Percentiles rank a stretch among this genome's conserved stretches.
Evolutionary conservation across 2,329 filamentous ascomycete genomes (phyloP).

Genomic region (Exophiala mesophila): DNA sequence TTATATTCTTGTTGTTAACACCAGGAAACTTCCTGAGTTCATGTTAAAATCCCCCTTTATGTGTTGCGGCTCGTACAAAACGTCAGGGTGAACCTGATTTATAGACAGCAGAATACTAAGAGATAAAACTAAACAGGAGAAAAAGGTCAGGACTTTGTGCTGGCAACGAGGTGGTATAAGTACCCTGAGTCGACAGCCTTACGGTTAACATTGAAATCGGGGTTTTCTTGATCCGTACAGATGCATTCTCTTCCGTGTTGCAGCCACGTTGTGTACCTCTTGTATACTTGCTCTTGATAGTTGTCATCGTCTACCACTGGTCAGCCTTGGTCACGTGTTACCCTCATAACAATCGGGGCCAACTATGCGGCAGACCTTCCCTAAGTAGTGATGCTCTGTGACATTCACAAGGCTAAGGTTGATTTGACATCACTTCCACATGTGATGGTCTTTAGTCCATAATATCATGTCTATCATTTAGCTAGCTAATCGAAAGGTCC

Average conservation of each 20-base stretch:
- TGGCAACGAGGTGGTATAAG: not conserved
- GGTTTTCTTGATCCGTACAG: constrained; percentile 1
- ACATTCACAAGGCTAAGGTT: no score
- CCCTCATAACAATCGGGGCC: constrained; percentile 2
- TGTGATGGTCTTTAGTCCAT: no score
- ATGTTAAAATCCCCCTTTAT: no score
- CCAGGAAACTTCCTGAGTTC: no score
- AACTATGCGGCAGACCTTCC: no score
- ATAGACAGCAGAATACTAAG: constrained; percentile 5
- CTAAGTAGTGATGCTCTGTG: not conserved
- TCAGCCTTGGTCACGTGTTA: constrained; percentile 1
- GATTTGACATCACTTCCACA: no score
- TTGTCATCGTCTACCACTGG: not conserved
- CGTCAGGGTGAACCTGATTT: constrained; percentile 1
- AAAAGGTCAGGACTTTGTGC: constrained; percentile 1
- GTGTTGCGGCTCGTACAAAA: constrained; percentile 5
- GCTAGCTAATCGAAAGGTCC: no score
- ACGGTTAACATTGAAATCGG: constrained; percentile 2
- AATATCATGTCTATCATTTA: no score
- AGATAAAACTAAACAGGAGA: constrained; percentile 5
- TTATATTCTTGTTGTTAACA: no score
- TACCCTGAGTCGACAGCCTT: not conserved
- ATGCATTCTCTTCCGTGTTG: constrained; percentile 1
- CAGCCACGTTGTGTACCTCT: constrained; percentile 1
- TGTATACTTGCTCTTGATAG: not conserved